Base-by-base conservation (phyloP, 108 stramenopile genomes). In the Nitzschia sp. region DNA sequence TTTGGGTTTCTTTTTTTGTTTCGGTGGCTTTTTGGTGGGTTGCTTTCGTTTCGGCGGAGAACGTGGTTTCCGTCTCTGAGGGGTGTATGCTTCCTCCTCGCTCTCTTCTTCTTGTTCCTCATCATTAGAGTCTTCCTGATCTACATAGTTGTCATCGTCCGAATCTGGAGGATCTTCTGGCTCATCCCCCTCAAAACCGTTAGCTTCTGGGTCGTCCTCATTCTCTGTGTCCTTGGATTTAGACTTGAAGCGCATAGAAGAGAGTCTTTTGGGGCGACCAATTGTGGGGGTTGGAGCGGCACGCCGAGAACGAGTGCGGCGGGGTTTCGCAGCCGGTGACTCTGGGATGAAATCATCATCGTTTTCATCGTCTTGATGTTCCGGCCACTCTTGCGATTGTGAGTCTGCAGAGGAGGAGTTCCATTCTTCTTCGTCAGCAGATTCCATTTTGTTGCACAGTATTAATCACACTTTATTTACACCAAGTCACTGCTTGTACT, bases 1-100 rank as follows among this genome's bases (percentile, higher is more conserved):
- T 21, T 82, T 69, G n/a, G 77, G 69, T 25, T 71, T 54, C 15
- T 81, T 74, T 24, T 55, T 20, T 48, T 2, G 46, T 48, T 48
- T 48, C 5, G 46, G 46, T 48, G 14, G 46, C 17, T 17, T 17
- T 6, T 48, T 48, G 14, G 46, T 6, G 46, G n/a, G n/a, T 48
- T 17, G 14, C 6, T 48, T 48, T 48, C n/a, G 14, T 6, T 48
- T 48, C 5, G 46, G 5, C n/a, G 46, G n/a, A 17, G 46, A 17
- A 3, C n/a, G n/a, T 6, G 46, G 17, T 17, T 48, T 48, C 17
- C n/a, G 46, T 17, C 6, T 48, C 6, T 6, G 2, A 6, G 46
- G 17, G 14, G 46, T 48, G 3, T 48, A 17, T 2, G 46, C 14
- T 15, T 50, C 58, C 6, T 58, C 70, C 38, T 65, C 58, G 11